Base-by-base conservation (phyloP, 2,329 filamentous ascomycete species). In the Xylaria sp. region DNA sequence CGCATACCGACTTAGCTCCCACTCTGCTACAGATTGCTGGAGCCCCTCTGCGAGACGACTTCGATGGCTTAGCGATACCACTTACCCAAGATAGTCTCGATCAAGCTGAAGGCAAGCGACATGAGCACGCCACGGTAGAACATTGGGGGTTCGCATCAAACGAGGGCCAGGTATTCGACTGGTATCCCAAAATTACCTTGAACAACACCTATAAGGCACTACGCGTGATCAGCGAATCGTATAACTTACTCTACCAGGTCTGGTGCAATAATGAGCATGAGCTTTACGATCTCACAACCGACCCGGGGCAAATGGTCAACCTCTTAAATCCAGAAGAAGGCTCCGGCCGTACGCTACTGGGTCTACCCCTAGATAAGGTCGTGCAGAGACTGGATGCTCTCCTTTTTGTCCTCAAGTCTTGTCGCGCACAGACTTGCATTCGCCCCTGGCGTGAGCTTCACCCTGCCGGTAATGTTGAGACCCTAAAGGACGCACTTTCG, bases 1-100 rank as follows among this genome's bases (percentile, higher is more conserved):
- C 88, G 0, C 90, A 92, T 73, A 86, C 89, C 2, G 90, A 91
- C 72, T 78, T 92, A 1, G 88, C 87, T 0, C 89, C 90, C 0
- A 91, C 89, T 0, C 77, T 91, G 10, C 81, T 91, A 44, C 78
- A 82, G 1, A 73, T 84, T 3, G 83, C 81, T 0, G 82, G 84
- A 0, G 79, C 80, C 1, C 77, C 81, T 0, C 73, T 82, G 2
- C 81, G 84, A 0, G 73, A 80, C 0, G 85, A 89, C 55, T 88
- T 90, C 73, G 89, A 91, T 63, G 89, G 88, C 0, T 80, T 82
- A 1, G 82, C 87, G 0, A 88, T 88, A 25, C 80, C 81, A 25
- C 69, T 72, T 54, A 78, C 71, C 55, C 58, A 71, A 66, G 31
- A 65, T 3, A 18, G 69, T 51, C 57, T 76, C 8, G 37, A 54